A percentile compares a stretch with the other conserved stretches of the same genome.
Conservation (phyloP, 495 filamentous ascomycete species). For the Annulohypoxylon moriforme region DNA sequence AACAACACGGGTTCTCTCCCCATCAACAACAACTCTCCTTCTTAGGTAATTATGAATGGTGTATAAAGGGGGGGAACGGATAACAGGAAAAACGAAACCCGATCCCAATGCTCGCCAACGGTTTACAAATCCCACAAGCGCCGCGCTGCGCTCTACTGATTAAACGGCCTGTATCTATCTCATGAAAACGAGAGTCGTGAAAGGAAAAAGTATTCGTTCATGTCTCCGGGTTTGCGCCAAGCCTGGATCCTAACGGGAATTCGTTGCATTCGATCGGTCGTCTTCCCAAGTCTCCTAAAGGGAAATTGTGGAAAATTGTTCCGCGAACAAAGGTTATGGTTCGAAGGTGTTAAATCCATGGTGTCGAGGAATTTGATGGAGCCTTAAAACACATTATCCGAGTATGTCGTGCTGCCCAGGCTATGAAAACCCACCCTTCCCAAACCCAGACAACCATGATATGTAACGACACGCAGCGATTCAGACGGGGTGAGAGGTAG, state of each 20-base stretch:
- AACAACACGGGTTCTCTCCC: slow-evolving; percentile 6
- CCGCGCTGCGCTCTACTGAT: slow-evolving; percentile 51
- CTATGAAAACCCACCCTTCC: slow-evolving; percentile 5
- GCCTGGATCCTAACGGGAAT: slow-evolving; percentile 32
- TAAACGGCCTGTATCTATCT: slow-evolving; percentile 52
- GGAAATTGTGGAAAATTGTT: slow-evolving; percentile 25
- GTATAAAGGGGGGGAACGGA: slow-evolving; percentile 46
- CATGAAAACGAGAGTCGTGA: slow-evolving; percentile 53
- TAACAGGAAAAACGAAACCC: slow-evolving; percentile 47
- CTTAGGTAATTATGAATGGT: slow-evolving; percentile 48
- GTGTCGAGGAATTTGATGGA: background rate
- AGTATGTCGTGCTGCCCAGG: slow-evolving; percentile 1
- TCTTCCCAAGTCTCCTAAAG: slow-evolving; percentile 21
- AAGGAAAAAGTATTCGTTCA: slow-evolving; percentile 46
- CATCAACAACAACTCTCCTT: slow-evolving; percentile 18
- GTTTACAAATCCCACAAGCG: slow-evolving; percentile 48
- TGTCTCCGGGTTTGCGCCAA: slow-evolving; percentile 43
- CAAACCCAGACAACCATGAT: slow-evolving; percentile 25
- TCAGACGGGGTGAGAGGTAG: slow-evolving; percentile 29
- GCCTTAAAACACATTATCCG: slow-evolving; percentile 4
- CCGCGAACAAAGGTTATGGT: slow-evolving; percentile 12
- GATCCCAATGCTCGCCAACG: slow-evolving; percentile 51
- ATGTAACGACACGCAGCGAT: slow-evolving; percentile 16
- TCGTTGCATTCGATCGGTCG: slow-evolving; percentile 24
- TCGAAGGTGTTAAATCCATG: slow-evolving; percentile 12